Evolutionary conservation across 1,284 basidiomycete species (phyloP), one percentile per base, ranked within the genome.

Genomic region (Kwoniella shivajii): DNA sequence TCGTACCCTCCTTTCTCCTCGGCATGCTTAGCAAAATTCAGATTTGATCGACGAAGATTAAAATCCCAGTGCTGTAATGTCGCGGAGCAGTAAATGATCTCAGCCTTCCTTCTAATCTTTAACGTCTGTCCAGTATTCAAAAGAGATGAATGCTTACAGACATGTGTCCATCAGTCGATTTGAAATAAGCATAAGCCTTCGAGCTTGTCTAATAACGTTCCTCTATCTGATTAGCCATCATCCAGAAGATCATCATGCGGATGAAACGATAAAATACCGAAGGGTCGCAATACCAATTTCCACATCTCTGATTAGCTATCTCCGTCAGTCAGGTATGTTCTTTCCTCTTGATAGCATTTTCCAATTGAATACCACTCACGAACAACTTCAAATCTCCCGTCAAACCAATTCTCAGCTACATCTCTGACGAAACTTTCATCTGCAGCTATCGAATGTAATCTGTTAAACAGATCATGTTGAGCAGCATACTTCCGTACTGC

Each of bases 101-200:
- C 45, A 30, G 41, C 16, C n/a, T n/a, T n/a, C n/a, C n/a, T n/a
- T n/a, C n/a, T n/a, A n/a, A n/a, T n/a, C n/a, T n/a, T 31, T 18
- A 18, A 4, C 11, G 37, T 6, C 6, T 10, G 18, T 37, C 22
- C 27, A 29, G n/a, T 13, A 9, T 22, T 29, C 2, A 18, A 6
- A 27, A 10, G 48, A 4, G 24, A 24, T 37, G 26, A 24, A 13
- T 45, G 64, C 78, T 68, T 50, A 79, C 76, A 50, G 85, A 84
- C 61, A 85, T 88, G 69, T 98, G 95, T 0, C 95, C 95, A 68
- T 99, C 95, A 0, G 94, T 97, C 0, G 92, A 95, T 76, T 99
- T 99, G 84, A 97, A 98, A 80, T 99, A 98, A 13, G 88, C 89
- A 58, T 77, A 77, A 2, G 55, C 58, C 7, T 48, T 59, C 10